Evolutionary conservation across 495 filamentous ascomycete genomes (phyloP).

Genomic region (Bombardia bombarda): DNA sequence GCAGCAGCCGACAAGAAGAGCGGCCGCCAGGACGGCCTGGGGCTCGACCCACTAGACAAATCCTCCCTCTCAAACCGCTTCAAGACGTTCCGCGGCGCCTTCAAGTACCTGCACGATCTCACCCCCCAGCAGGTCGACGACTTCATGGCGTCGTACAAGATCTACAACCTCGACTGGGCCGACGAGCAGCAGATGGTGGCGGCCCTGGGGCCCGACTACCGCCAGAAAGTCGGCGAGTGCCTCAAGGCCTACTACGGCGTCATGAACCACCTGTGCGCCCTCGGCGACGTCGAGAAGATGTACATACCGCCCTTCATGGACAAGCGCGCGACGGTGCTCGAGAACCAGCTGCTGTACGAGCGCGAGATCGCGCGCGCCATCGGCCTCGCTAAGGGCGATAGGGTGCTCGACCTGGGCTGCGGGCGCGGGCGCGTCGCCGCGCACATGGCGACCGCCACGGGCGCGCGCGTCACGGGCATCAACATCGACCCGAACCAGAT

Average conservation of each 20-base stretch:
- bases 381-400: slow-evolving; percentile 41
- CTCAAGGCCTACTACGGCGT: slow-evolving; percentile 55
- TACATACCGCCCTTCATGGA: slow-evolving; percentile 59
- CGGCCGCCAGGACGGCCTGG: slow-evolving; percentile 1
- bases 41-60: slow-evolving; percentile 24
- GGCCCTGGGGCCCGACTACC: slow-evolving; percentile 50
- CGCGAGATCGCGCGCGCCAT: slow-evolving; percentile 47
- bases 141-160: slow-evolving; percentile 60
- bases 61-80: slow-evolving; percentile 46
- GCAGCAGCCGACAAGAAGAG: not conserved
- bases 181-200: slow-evolving; percentile 50
- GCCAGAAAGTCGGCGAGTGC: slow-evolving; percentile 51
- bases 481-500: slow-evolving; percentile 59
- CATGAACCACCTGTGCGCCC: slow-evolving; percentile 56
- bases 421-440: slow-evolving; percentile 54
- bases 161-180: slow-evolving; percentile 59
- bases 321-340: slow-evolving; percentile 43
- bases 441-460: slow-evolving; percentile 47
- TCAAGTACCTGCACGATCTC: slow-evolving; percentile 49
- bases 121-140: slow-evolving; percentile 53
- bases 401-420: slow-evolving; percentile 52
- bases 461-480: slow-evolving; percentile 49
- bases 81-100: slow-evolving; percentile 47
- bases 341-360: slow-evolving; percentile 52
- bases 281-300: slow-evolving; percentile 64